These are phyloP conservation scores for Ophioceras dolichostomum DNA, from an alignment of 2,329 filamentous ascomycete genomes.

Conservation along the genomic window DNA sequence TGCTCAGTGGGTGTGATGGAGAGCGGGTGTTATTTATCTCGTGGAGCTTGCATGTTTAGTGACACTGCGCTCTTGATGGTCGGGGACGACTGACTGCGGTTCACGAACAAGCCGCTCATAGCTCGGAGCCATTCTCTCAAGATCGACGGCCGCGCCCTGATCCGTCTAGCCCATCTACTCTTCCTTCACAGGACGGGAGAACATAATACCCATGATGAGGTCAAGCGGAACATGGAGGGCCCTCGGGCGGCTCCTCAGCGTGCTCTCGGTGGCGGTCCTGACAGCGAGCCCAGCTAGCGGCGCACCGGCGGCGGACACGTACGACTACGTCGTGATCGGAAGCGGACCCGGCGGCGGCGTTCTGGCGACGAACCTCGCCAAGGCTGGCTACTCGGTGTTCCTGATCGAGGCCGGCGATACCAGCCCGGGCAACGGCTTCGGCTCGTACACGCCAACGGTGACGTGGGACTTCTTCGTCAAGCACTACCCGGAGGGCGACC, in stretches of 20 bases:
- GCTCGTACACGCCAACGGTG: constrained; percentile 32
- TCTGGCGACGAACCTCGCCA: constrained; percentile 35
- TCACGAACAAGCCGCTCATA: too few relatives aligned
- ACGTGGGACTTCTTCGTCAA: constrained; percentile 44
- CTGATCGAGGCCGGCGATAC: constrained; percentile 42
- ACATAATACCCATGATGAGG: too few relatives aligned
- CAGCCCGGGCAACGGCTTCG: constrained; percentile 29
- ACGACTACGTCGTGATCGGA: constrained; percentile 43
- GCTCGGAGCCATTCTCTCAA: too few relatives aligned
- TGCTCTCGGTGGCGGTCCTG: background rate
- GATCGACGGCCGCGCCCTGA: too few relatives aligned
- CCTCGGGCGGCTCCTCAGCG: background rate
- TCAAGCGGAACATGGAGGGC: background rate
- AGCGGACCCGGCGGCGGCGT: constrained; percentile 39
- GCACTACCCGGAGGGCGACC: constrained; percentile 33
- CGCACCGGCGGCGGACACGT: constrained; percentile 11
- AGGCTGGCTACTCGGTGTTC: constrained; percentile 38
- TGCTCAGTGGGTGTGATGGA: too few relatives aligned
- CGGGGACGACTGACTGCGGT: too few relatives aligned
- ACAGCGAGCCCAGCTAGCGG: background rate
- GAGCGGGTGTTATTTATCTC: too few relatives aligned
- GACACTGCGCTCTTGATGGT: too few relatives aligned
- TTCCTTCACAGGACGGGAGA: too few relatives aligned
- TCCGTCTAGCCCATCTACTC: too few relatives aligned
- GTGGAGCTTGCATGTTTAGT: too few relatives aligned